Base-by-base conservation (phyloP, 1,284 basidiomycete species). In the Athelia psychrophila region DNA sequence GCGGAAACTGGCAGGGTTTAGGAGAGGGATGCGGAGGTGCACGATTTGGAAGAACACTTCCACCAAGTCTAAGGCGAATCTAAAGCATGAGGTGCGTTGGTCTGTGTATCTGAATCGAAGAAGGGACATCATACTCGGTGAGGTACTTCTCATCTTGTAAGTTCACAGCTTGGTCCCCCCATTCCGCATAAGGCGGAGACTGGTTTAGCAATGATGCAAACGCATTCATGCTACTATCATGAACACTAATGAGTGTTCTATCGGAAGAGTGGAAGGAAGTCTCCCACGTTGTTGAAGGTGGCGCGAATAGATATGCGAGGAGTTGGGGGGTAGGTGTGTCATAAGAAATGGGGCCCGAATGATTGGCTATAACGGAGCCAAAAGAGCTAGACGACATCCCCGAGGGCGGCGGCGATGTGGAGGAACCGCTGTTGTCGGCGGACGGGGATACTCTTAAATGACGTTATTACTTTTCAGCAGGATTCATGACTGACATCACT, bases 41-140 rank as follows among this genome's bases (percentile, higher is more conserved):
- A 91, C 91, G 54, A 94, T 90, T 66, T 93, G 90, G 67, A 92
- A 92, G 71, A 84, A 92, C 38, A 93, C 89, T 68, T 95, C 92
- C 62, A 95, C 84, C 49, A 95, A 82, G 71, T 95, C 92, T 47
- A 88, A 79, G 1, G 91, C 88, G 60, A 95, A 87, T 66, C 91
- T 94, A 67, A 55, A 57, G 55, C 58, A 51, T 42, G 35, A 46
- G 48, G 40, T 44, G 35, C 32, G 23, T 13, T 44, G 22, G 23
- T 9, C 30, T 16, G 24, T 10, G 16, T 24, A 16, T 50, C 53
- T 53, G 58, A 54, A 44, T 32, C 22, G 20, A 47, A 15, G 56
- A 59, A 58, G 54, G 61, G 19, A 23, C 18, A 56, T 86, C 88
- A 65, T 72, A 91, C 88, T 91, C 87, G 64, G 78, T 78, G 69